Percentiles rank a stretch among this genome's conserved stretches.
These are phyloP conservation scores for Mortierella sp. DNA, from an alignment of 371 early-diverging fungal genomes.

Conservation along the genomic window DNA sequence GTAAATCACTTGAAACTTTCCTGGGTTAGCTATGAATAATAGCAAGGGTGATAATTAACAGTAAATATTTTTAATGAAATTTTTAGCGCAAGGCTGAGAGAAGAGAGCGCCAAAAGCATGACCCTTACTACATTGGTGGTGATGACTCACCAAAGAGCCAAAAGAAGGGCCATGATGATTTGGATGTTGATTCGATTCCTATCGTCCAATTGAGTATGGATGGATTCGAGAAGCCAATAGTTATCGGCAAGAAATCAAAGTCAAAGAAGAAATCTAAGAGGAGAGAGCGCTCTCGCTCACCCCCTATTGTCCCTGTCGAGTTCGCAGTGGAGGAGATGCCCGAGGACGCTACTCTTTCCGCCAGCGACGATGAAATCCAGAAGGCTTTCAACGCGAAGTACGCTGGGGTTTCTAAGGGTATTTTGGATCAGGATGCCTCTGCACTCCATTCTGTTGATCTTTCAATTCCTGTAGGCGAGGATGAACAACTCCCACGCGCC, in stretches of 20 bases:
- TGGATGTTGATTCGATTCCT: constrained; percentile 87
- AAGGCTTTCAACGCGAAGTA: constrained; percentile 12
- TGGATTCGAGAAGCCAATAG: constrained; percentile 61
- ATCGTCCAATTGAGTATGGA: constrained; percentile 81
- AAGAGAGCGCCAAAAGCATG: constrained; percentile 71
- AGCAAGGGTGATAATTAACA: neutral
- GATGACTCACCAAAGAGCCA: constrained; percentile 25
- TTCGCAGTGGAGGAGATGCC: constrained; percentile 79
- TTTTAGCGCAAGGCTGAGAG: constrained; percentile 70
- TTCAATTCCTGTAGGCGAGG: constrained; percentile 69
- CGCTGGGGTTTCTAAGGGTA: constrained; percentile 52
- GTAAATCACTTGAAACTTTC: constrained; percentile 8
- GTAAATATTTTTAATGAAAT: neutral
- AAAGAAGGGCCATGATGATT: constrained; percentile 58
- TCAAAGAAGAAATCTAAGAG: constrained; percentile 58
- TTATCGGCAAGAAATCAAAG: constrained; percentile 35
- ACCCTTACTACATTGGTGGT: constrained; percentile 80
- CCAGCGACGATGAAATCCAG: constrained; percentile 58
- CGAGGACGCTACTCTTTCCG: constrained; percentile 68
- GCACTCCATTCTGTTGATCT: constrained; percentile 71
- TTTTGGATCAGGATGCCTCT: constrained; percentile 58
- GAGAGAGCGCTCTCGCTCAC: constrained; percentile 52
- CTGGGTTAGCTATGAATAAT: neutral
- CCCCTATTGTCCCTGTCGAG: constrained; percentile 61
- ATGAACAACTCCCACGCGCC: constrained; percentile 72